Evolutionary conservation across 2,329 filamentous ascomycete species (phyloP).

Genomic region (Ceratocystis harringtonii): DNA sequence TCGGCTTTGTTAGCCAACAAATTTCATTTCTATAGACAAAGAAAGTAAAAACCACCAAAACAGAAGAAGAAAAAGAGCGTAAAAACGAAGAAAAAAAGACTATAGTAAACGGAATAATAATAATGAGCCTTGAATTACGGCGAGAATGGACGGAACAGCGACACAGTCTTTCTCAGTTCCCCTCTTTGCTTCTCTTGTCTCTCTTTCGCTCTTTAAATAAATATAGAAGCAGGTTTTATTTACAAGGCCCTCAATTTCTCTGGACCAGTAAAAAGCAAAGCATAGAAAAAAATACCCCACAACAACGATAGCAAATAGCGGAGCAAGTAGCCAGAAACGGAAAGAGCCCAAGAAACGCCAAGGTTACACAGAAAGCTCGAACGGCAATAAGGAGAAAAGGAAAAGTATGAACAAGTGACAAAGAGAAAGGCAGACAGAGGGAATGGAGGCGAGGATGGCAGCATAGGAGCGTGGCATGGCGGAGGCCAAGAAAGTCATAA

Average conservation of each 20-base stretch:
- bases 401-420: neutral
- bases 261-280: neutral
- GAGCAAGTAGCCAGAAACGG: neutral
- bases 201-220: neutral
- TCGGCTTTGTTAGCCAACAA: neutral
- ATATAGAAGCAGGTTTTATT: neutral
- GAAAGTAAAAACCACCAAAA: neutral
- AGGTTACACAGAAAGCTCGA: neutral
- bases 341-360: neutral
- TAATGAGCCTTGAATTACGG: neutral
- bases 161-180: too few species aligned
- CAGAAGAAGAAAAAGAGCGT: neutral
- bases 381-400: neutral
- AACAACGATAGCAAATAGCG: neutral
- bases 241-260: conserved; percentile 5
- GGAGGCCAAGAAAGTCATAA: neutral
- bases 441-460: neutral
- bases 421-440: neutral
- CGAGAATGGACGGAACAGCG: neutral
- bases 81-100: neutral
- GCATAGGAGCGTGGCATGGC: neutral
- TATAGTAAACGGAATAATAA: neutral
- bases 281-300: neutral
- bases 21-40: neutral
- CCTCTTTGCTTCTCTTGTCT: neutral